phyloP scores from a whole-genome alignment of 2,329 filamentous ascomycete species.

The Calonectria pseudoreteaudii region DNA sequence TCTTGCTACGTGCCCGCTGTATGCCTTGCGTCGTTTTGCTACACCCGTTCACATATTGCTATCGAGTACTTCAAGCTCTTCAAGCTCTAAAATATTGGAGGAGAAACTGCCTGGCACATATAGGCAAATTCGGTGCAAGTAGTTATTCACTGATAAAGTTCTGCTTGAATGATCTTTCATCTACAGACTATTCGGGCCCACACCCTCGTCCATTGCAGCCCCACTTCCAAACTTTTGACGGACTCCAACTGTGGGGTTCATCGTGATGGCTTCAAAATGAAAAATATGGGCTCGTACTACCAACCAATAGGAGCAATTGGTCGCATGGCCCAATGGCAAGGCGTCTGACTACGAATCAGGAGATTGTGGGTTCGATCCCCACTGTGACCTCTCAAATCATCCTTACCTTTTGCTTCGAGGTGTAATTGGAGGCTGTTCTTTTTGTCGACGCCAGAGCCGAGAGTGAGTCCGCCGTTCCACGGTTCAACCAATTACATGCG shows the following conservation, averaged over 20 bases:
- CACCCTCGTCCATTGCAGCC: background rate
- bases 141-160: background rate
- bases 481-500: background rate
- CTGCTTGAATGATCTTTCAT: background rate
- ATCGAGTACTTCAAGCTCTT: background rate
- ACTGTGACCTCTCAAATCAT: constrained; percentile 29
- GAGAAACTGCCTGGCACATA: background rate
- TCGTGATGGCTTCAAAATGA: background rate
- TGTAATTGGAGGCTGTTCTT: background rate
- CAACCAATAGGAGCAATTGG: background rate
- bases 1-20: background rate
- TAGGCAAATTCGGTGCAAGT: background rate
- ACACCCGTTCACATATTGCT: background rate
- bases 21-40: background rate
- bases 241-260: background rate
- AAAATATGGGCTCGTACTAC: background rate
- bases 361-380: constrained; percentile 49
- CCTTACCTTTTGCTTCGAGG: background rate
- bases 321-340: constrained; percentile 39
- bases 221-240: background rate
- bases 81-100: background rate
- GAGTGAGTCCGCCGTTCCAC: too few relatives aligned
- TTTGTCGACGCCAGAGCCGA: background rate
- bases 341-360: constrained; percentile 50
- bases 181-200: background rate